A percentile compares a stretch with the other conserved stretches of the same genome.
Evolutionary conservation across 805 yeast species (phyloP).

Genomic region (Candida maltosa): DNA sequence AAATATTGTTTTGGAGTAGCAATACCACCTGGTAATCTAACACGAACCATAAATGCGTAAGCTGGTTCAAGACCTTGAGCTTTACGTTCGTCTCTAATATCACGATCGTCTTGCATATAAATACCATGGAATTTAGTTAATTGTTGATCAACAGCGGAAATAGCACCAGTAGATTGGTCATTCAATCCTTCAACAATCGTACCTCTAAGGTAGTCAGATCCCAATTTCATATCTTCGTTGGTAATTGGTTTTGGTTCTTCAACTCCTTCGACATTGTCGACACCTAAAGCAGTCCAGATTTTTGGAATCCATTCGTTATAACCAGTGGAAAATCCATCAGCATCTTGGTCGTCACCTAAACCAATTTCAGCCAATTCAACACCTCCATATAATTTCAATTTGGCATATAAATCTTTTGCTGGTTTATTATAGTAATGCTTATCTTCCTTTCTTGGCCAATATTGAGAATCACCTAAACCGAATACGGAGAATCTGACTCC

Average conservation of each 20-base stretch:
- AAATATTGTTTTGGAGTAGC: conserved; percentile 90
- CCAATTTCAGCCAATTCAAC: conserved; percentile 72
- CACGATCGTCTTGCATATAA: conserved; percentile 98
- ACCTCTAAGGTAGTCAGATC: conserved; percentile 86
- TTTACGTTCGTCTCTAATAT: conserved; percentile 88
- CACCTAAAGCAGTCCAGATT: conserved; percentile 87
- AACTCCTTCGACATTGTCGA: conserved; percentile 72
- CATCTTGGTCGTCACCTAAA: conserved; percentile 95
- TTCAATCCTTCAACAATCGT: conserved; percentile 82
- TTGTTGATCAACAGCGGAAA: conserved; percentile 87
- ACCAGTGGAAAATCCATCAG: conserved; percentile 93
- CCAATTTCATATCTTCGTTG: conserved; percentile 91
- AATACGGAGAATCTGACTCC: conserved; percentile 58
- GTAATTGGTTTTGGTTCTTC: conserved; percentile 91
- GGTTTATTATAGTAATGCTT: conserved; percentile 93
- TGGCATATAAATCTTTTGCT: conserved; percentile 64
- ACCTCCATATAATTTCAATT: conserved; percentile 70
- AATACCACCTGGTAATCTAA: conserved; percentile 89
- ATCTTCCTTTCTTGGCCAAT: conserved; percentile 98
- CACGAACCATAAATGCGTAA: conserved; percentile 94
- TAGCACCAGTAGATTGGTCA: conserved; percentile 86
- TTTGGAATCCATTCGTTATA: conserved; percentile 81
- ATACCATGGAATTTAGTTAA: conserved; percentile 96
- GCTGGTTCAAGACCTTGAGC: conserved; percentile 93
- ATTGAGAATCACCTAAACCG: conserved; percentile 78